These are phyloP conservation scores for Aspergillus sergii DNA, from an alignment of 2,329 filamentous ascomycete species.

Conservation along the genomic window DNA sequence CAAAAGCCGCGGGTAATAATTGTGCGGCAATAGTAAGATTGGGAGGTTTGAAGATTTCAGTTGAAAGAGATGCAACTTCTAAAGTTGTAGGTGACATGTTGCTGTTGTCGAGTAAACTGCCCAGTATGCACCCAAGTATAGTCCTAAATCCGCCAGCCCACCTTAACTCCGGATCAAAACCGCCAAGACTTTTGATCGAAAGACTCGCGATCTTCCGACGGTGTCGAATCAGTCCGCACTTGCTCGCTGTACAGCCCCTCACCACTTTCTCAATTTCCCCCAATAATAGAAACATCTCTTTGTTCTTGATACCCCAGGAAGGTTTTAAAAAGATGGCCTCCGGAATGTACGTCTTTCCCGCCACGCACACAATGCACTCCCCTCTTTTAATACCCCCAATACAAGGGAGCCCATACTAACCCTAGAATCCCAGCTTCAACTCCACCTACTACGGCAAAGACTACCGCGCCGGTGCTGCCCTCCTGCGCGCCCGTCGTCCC, in stretches of 20 bases:
- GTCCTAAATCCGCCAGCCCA: background rate
- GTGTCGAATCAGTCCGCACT: background rate
- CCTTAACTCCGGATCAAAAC: slow-evolving; percentile 7
- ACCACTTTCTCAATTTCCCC: background rate
- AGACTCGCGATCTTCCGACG: background rate
- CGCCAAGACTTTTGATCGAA: slow-evolving; percentile 1
- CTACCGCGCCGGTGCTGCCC: slow-evolving; percentile 81
- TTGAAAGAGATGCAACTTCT: too few species aligned
- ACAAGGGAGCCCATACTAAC: slow-evolving; percentile 4
- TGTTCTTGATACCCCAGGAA: background rate
- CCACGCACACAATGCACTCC: background rate
- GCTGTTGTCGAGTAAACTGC: background rate
- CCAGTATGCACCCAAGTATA: background rate
- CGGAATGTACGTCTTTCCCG: slow-evolving; percentile 19
- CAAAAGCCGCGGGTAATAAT: background rate
- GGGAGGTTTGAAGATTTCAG: too few species aligned
- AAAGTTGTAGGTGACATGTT: background rate
- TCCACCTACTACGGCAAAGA: slow-evolving; percentile 91
- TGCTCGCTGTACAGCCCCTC: background rate
- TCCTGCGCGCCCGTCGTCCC: slow-evolving; percentile 87
- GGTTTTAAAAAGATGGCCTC: slow-evolving; percentile 13
- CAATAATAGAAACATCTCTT: background rate
- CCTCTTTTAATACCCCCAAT: background rate
- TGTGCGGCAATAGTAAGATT: too few species aligned
- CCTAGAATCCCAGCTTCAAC: slow-evolving; percentile 55